Conservation (phyloP, 257 asterid genomes). For the Petrea volubilis region DNA sequence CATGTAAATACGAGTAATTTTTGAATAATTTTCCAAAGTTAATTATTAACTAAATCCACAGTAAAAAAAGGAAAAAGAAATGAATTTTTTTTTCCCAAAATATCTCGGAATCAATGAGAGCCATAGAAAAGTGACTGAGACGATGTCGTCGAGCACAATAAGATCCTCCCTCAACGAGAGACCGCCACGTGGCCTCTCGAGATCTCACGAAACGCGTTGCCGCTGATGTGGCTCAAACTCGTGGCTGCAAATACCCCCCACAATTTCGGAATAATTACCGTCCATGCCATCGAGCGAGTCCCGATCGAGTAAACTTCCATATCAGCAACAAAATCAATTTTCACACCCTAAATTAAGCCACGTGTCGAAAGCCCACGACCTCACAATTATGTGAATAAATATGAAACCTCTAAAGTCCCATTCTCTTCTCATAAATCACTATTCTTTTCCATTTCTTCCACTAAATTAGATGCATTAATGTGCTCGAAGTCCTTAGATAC, state of each 20-base stretch:
- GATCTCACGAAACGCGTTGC: conserved; percentile 22
- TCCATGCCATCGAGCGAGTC: conserved; percentile 47
- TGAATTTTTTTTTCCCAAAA: too few species aligned
- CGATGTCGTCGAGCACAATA: too few species aligned
- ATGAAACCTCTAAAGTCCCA: not conserved
- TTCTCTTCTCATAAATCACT: not conserved
- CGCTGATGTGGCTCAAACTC: conserved; percentile 8
- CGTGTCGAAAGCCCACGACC: conserved; percentile 27
- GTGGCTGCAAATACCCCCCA: conserved; percentile 1
- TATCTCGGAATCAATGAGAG: too few species aligned
- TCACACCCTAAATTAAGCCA: conserved; percentile 18
- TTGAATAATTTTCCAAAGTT: too few species aligned
- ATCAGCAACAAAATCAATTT: conserved; percentile 29
- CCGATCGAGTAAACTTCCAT: conserved; percentile 18
- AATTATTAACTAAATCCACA: too few species aligned
- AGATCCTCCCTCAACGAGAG: too few species aligned
- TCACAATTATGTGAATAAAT: conserved; percentile 23
- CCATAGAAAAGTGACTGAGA: too few species aligned
- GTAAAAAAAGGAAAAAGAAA: too few species aligned
- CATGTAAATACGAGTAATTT: too few species aligned
- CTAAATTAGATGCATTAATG: too few species aligned
- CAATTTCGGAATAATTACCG: not conserved
- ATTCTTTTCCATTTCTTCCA: not conserved
- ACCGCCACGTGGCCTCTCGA: not conserved
- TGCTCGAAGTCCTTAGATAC: too few species aligned